Percentiles rank a stretch among this genome's conserved stretches.
phyloP scores from a whole-genome alignment of 257 asterid species.

The Nicotiana obtusifolia region DNA sequence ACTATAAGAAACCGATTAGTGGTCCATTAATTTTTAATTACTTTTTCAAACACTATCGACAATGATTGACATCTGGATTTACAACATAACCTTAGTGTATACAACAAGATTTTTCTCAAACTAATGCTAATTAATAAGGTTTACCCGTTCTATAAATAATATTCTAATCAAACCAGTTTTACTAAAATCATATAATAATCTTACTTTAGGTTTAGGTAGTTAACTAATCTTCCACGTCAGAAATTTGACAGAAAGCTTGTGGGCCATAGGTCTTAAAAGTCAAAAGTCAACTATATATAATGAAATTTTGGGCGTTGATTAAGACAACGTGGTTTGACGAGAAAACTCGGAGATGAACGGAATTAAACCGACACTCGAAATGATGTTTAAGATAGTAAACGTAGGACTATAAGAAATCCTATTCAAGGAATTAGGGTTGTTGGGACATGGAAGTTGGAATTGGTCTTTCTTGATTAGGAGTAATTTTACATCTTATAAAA shows the following conservation, averaged over 20 bases:
- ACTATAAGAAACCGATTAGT: conserved; percentile 27
- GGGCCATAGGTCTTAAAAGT: not conserved
- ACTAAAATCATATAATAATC: not conserved
- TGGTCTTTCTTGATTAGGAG: not conserved
- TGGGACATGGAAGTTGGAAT: conserved; percentile 7
- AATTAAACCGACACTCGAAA: conserved; percentile 19
- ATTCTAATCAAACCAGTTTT: not conserved
- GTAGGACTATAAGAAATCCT: not conserved
- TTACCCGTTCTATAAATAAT: not conserved
- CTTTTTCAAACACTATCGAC: conserved; percentile 3
- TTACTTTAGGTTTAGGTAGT: not conserved
- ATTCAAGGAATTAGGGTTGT: conserved; percentile 8
- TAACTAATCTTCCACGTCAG: not conserved
- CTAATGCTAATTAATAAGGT: not conserved
- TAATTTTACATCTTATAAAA: not conserved
- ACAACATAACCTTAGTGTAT: conserved; percentile 14
- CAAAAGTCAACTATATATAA: conserved; percentile 21
- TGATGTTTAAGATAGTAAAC: not conserved
- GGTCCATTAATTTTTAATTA: conserved; percentile 21
- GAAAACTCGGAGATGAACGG: conserved; percentile 12
- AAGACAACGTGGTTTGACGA: not conserved
- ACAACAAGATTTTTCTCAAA: not conserved
- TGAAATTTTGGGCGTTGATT: not conserved
- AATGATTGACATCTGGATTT: conserved; percentile 21
- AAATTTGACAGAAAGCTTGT: conserved; percentile 7